Evolutionary conservation across 164 flowering plant genomes (phyloP), one percentile per base, ranked within the genome.

Genomic region (Chimonanthus salicifolius): DNA sequence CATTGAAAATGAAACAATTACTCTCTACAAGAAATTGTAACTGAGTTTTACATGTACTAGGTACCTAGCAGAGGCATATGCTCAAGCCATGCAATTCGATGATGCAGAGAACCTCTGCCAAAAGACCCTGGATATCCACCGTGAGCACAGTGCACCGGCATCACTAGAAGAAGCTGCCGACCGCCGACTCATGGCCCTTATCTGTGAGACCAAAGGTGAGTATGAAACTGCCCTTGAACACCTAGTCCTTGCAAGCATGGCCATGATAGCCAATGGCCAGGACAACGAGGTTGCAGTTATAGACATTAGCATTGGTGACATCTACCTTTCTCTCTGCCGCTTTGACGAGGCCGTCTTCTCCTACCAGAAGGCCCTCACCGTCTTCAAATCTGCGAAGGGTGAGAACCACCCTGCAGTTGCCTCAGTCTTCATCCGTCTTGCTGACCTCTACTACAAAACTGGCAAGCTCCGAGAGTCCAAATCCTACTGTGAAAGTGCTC

Each of bases 231-330:
- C 99, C 62, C 92, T 95, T 15, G 99, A 95, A 84, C 97, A 95
- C 79, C 97, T 95, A 74, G 99, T 95, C 75, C 94, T 95, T 48
- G 94, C 99, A 74, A 90, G 97, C 82, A 92, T 93, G 98, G 96
- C 97, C 33, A 91, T 95, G 96, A 87, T 90, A 73, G 91, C 99
- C 62, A 89, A 87, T 74, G 97, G 94, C 71, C 96, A 88, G 66
- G 98, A 95, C 49, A 85, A 67, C 65, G 99, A 95, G 82, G 97
- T 93, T 74, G 99, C 99, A 51, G 77, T 97, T 7, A 93, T 95
- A 68, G 99, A 95, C 82, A 89, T 92, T 72, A 83, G 98, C 87
- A 93, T 95, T 51, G 99, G 99, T 5, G 94, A 93, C 77, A 86
- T 90, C 48, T 95, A 95, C 81, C 82, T 87, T 71, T 85, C 97